Evolutionary conservation across 73 alveolate genomes (phyloP).

Genomic region (Loxodes magnus): DNA sequence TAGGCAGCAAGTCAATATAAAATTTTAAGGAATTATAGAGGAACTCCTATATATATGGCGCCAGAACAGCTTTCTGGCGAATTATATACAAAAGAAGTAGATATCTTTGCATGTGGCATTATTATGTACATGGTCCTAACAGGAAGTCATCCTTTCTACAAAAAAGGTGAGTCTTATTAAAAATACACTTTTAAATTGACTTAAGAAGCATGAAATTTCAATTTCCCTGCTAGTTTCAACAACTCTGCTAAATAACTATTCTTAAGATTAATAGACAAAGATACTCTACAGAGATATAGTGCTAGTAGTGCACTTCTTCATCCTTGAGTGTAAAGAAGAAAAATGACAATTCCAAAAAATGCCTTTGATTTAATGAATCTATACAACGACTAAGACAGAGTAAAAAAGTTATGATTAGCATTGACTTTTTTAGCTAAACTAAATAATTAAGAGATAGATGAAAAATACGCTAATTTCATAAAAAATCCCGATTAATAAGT

Average conservation of each 20-base stretch:
- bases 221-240: slow-evolving; percentile 15
- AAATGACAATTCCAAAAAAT: slow-evolving; percentile 1
- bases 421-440: no score
- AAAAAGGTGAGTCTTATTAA: slow-evolving; percentile 26
- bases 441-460: no score
- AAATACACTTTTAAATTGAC: slow-evolving; percentile 19
- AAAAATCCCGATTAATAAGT: no score
- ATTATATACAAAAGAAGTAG: slow-evolving; percentile 58
- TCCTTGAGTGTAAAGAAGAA: slow-evolving; percentile 70
- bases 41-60: slow-evolving; percentile 71
- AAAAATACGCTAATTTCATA: no score
- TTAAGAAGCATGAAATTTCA: slow-evolving; percentile 26
- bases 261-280: slow-evolving; percentile 53
- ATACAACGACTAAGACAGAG: no score
- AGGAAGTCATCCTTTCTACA: slow-evolving; percentile 88
- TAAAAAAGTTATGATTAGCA: no score
- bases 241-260: slow-evolving; percentile 65
- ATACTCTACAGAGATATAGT: slow-evolving; percentile 79
- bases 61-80: slow-evolving; percentile 55
- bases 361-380: no score
- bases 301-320: slow-evolving; percentile 56
- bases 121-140: slow-evolving; percentile 57
- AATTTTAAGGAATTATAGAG: no score
- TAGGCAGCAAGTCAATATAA: slow-evolving; percentile 21
- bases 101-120: slow-evolving; percentile 91